phyloP scores from a whole-genome alignment of 202 grass and related monocot genomes.

The Panicum virgatum region DNA sequence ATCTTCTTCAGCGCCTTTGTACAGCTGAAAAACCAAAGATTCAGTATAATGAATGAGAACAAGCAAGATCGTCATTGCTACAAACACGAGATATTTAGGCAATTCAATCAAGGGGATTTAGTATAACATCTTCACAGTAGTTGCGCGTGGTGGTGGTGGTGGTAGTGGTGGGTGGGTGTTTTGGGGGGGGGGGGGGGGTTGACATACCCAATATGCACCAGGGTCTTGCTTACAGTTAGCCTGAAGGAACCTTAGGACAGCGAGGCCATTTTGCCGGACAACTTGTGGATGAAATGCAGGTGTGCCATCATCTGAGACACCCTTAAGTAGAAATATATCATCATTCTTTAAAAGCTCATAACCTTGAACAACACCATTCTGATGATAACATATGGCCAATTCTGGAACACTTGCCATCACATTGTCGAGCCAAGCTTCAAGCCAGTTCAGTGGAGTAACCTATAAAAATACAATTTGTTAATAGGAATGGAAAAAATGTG shows the following conservation, averaged over 20 bases:
- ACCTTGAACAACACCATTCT: slow-evolving; percentile 97
- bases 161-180: too few species aligned
- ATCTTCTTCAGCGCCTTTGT: slow-evolving; percentile 96
- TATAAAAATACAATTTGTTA: slow-evolving; percentile 44
- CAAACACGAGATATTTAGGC: slow-evolving; percentile 13
- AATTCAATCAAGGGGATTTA: slow-evolving; percentile 2
- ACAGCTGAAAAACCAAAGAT: slow-evolving; percentile 70
- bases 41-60: slow-evolving; percentile 34
- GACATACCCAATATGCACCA: slow-evolving; percentile 95
- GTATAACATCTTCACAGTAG: neutral
- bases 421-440: slow-evolving; percentile 99
- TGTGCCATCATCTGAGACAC: slow-evolving; percentile 87
- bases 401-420: slow-evolving; percentile 97
- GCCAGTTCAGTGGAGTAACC: slow-evolving; percentile 94
- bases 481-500: slow-evolving; percentile 8
- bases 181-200: too few species aligned
- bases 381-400: slow-evolving; percentile 96
- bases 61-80: neutral
- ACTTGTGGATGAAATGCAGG: slow-evolving; percentile 95
- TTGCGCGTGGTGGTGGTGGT: too few species aligned
- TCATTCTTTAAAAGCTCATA: slow-evolving; percentile 97
- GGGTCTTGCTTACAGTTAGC: slow-evolving; percentile 98
- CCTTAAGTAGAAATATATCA: slow-evolving; percentile 94
- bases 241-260: slow-evolving; percentile 91
- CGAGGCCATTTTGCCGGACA: slow-evolving; percentile 96